These are phyloP conservation scores for Omphalea diandra DNA, from an alignment of 441 rosid species.

Conservation along the genomic window DNA sequence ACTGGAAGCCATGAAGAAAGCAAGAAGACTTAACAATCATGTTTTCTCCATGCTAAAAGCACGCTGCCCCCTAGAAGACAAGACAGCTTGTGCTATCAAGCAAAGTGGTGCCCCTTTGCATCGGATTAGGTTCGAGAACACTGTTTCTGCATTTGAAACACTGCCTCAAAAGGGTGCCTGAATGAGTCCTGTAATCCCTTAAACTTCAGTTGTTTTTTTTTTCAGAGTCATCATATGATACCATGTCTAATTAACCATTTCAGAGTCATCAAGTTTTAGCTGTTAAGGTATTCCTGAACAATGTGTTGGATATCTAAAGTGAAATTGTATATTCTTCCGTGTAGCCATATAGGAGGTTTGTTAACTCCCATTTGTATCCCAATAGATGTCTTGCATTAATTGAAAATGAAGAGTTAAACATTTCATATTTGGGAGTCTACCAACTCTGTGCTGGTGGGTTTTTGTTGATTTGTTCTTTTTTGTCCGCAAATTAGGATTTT, in stretches of 20 bases:
- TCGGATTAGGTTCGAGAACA: slow-evolving; percentile 92
- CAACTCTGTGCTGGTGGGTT: background rate
- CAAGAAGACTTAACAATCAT: slow-evolving; percentile 91
- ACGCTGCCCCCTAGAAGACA: slow-evolving; percentile 95
- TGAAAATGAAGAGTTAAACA: background rate
- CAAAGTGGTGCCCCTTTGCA: slow-evolving; percentile 97
- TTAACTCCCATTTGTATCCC: background rate
- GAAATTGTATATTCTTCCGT: slow-evolving; percentile 4
- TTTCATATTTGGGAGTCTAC: background rate
- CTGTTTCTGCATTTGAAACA: slow-evolving; percentile 96
- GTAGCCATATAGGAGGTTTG: background rate
- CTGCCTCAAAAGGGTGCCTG: slow-evolving; percentile 87
- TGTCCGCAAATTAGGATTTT: background rate
- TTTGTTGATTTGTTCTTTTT: too few relatives aligned
- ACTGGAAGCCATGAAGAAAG: slow-evolving; percentile 96
- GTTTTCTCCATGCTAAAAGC: slow-evolving; percentile 99
- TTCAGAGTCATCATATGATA: background rate
- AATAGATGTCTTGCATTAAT: background rate
- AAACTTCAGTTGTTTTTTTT: slow-evolving; percentile 7
- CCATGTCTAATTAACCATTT: too few relatives aligned
- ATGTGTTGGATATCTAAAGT: background rate
- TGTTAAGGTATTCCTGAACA: background rate
- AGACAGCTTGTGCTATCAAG: slow-evolving; percentile 93
- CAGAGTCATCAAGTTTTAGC: background rate
- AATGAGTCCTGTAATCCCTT: slow-evolving; percentile 15